Evolutionary conservation across 2,329 filamentous ascomycete genomes (phyloP), one percentile per base, ranked within the genome.

Genomic region (Cordyceps pruinosa): DNA sequence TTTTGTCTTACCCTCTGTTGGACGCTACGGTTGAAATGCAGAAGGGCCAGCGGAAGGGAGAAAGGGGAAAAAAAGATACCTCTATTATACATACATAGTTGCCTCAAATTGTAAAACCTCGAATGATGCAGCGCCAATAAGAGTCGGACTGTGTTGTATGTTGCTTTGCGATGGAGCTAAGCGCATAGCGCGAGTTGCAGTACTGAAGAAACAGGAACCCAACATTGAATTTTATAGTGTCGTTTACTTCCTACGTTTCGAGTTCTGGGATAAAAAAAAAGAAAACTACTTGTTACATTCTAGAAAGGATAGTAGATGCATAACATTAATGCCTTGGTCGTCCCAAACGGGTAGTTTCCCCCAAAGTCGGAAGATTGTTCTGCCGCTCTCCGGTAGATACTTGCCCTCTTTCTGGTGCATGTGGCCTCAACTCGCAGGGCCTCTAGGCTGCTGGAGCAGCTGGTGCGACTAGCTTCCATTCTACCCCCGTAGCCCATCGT

Each of bases 361-460:
- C 17, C 3, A 25, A 12, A 45, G 4, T 26, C 70, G 70, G 70
- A 73, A 60, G 64, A 73, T 69, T 54, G 59, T 70, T 72, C 56
- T 39, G 57, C 68, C 69, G 69, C 54, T 37, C 56, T 9, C 52
- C 50, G 57, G 61, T 59, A 6, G 13, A 42, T 5, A 32, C n/a
- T n/a, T n/a, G 28, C 23, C 60, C 60, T 61, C 68, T 72, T 71
- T 65, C 72, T 62, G 73, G 73, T 56, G 44, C 52, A 73, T 70
- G 72, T 75, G 73, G 73, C 73, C 73, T 75, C 68, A 74, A 74
- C 69, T 72, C 64, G 61, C 59, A 61, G 62, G 64, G 62, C 66
- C 66, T 66, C 66, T 68, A 21, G 19, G 21, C n/a, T n/a, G 37
- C 17, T 5, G 37, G 61, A 55, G 28, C 37, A 35, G 45, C 28